phyloP scores from a whole-genome alignment of 129 eudicot genomes.

The Saposhnikovia divaricata region DNA sequence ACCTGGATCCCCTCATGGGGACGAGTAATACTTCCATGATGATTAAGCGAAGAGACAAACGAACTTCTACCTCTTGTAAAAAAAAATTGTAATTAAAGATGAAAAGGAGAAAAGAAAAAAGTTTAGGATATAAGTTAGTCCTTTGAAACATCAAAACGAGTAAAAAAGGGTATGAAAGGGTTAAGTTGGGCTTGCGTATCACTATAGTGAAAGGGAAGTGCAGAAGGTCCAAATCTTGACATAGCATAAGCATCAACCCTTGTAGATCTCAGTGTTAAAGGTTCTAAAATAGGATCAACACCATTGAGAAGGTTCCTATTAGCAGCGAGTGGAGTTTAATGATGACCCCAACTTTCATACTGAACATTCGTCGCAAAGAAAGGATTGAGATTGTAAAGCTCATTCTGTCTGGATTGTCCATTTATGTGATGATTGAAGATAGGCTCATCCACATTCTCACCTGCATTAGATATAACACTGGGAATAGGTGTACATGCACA shows the following conservation, averaged over 20 bases:
- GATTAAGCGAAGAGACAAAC: not conserved
- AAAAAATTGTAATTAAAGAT: conserved; percentile 7
- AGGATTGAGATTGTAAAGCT: conserved; percentile 2
- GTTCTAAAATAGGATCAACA: conserved; percentile 21
- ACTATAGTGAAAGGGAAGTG: conserved; percentile 27
- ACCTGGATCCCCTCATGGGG: conserved; percentile 18
- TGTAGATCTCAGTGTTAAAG: conserved; percentile 24
- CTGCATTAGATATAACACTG: conserved; percentile 7
- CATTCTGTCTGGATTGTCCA: not conserved
- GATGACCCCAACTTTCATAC: conserved; percentile 39
- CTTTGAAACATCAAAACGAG: too few species aligned
- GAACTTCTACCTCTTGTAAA: conserved; percentile 19
- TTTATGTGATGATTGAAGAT: conserved; percentile 3
- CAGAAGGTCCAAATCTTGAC: conserved; percentile 23
- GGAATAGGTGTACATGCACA: conserved; percentile 18
- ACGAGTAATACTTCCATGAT: conserved; percentile 20
- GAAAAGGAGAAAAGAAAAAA: too few species aligned
- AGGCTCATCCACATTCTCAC: conserved; percentile 30
- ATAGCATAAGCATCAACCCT: conserved; percentile 19
- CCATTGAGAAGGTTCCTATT: conserved; percentile 24
- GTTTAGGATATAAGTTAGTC: too few species aligned
- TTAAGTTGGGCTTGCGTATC: too few species aligned
- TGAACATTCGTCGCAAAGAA: conserved; percentile 22
- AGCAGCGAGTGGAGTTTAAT: conserved; percentile 26
- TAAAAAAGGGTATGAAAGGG: too few species aligned